Percentiles rank a stretch among this genome's conserved stretches.
These are phyloP conservation scores for Wallacemonas sp. DNA, from an alignment of 208 protist genomes.

Conservation along the genomic window DNA sequence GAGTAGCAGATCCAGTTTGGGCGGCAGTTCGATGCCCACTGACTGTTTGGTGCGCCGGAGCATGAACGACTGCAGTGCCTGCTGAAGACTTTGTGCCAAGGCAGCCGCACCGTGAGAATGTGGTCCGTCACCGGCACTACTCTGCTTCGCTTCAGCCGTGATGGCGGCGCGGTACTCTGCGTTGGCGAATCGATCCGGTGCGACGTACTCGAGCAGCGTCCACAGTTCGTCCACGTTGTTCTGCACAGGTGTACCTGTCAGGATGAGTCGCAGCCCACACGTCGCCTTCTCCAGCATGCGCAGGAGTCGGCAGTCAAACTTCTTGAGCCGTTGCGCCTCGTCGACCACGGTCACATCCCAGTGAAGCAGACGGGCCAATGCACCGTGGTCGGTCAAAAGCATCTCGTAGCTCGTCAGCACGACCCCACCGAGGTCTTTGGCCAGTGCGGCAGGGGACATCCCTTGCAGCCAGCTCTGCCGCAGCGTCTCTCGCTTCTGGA, in stretches of 20 bases:
- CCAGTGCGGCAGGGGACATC: constrained; percentile 10
- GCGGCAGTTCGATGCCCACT: constrained; percentile 41
- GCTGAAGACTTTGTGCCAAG: too few relatives aligned
- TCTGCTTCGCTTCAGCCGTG: too few relatives aligned
- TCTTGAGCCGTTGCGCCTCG: constrained; percentile 95
- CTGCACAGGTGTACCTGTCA: constrained; percentile 96
- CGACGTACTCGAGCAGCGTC: constrained; percentile 98
- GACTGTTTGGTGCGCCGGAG: constrained; percentile 48
- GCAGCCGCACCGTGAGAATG: constrained; percentile 25
- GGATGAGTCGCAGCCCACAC: constrained; percentile 89
- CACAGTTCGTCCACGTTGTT: constrained; percentile 98
- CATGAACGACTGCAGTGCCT: constrained; percentile 38
- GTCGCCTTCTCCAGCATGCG: constrained; percentile 92
- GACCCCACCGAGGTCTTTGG: constrained; percentile 33
- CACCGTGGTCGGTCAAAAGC: constrained; percentile 51
- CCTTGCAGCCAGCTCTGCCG: constrained; percentile 35
- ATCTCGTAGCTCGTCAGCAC: constrained; percentile 96
- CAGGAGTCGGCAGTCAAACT: constrained; percentile 85
- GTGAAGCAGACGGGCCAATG: constrained; percentile 22
- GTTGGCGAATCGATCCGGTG: constrained; percentile 89
- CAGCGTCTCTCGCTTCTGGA: constrained; percentile 28
- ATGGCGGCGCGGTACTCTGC: constrained; percentile 26
- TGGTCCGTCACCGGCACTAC: constrained; percentile 25
- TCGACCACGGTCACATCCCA: constrained; percentile 85
- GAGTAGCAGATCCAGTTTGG: constrained; percentile 64